Evolutionary conservation across 2,329 filamentous ascomycete genomes (phyloP), one percentile per base, ranked within the genome.

Genomic region (Pyrenophora tritici-repentis): DNA sequence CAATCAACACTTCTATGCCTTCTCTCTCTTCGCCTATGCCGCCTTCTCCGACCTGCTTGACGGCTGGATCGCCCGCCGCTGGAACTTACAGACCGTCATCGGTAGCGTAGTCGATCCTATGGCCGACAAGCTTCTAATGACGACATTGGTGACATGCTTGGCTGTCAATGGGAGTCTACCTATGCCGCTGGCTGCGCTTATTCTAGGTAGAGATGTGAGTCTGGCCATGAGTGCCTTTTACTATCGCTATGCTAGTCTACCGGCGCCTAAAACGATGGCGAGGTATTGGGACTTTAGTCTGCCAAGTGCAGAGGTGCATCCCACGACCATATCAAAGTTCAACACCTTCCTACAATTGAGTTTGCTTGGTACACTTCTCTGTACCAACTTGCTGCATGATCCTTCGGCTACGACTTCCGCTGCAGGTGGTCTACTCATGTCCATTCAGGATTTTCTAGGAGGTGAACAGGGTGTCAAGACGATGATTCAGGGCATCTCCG

Each of bases 271-370:
- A 76, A 97, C 94, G 0, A 90, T 97, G 74, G 77, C 83, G 14
- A 81, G 94, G 14, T 99, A 97, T 75, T 99, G 94, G 94, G 94
- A 99, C 75, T 97, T 99, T 70, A 93, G 89, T 3, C 82, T 99
- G 12, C 94, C 90, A 2, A 90, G 86, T 33, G 90, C 90, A 2
- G 90, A 94, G 74, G 90, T 95, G 5, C 87, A 85, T 53, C 90
- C 90, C 1, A 94, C 90, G 0, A 87, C 83, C 1, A 90, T 95
- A 55, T 91, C 88, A 75, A 95, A 95, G 65, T 74, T 91, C 74
- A 99, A 99, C 75, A 99, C 94, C 0, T 91, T 95, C 36, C 76
- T 97, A 62, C 94, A 99, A 73, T 79, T 99, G 16, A 85, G 87
- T 4, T 82, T 99, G 10, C 89, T 99, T 65, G 93, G 92, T 14